phyloP scores from a whole-genome alignment of 768 basidiomycete species.

The Gymnopilus junonius region DNA sequence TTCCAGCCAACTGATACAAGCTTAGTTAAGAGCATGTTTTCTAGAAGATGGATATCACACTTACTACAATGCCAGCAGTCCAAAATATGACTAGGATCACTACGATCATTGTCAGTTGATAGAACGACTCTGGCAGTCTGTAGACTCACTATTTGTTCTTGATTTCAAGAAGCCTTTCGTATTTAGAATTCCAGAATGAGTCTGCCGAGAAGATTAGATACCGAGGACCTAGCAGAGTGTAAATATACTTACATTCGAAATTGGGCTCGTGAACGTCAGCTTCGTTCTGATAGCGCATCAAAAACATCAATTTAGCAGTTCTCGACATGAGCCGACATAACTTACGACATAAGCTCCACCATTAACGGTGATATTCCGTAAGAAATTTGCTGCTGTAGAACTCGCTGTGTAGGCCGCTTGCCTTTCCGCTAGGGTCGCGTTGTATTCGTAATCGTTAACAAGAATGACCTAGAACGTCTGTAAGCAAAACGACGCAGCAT shows the following conservation, averaged over 20 bases:
- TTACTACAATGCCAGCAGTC: slow-evolving; percentile 33
- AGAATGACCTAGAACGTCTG: too few species aligned
- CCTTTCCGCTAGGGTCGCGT: slow-evolving; percentile 9
- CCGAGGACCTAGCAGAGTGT: background rate
- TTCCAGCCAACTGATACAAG: too few species aligned
- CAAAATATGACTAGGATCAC: slow-evolving; percentile 26
- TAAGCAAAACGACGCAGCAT: too few species aligned
- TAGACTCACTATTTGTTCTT: slow-evolving; percentile 30
- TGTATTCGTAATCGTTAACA: slow-evolving; percentile 15
- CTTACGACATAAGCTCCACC: slow-evolving; percentile 28
- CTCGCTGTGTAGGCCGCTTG: slow-evolving; percentile 16
- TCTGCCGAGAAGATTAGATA: background rate
- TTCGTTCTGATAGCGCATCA: slow-evolving; percentile 21
- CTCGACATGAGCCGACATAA: background rate
- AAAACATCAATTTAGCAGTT: background rate
- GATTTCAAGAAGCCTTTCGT: slow-evolving; percentile 19
- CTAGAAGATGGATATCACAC: too few species aligned
- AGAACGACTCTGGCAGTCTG: background rate
- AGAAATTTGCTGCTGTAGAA: slow-evolving; percentile 17
- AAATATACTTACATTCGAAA: slow-evolving; percentile 9
- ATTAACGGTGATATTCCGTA: slow-evolving; percentile 25
- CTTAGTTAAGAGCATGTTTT: too few species aligned
- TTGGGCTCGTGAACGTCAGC: slow-evolving; percentile 31
- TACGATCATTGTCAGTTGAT: background rate
- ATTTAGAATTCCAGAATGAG: slow-evolving; percentile 26